Evolutionary conservation across 108 stramenopile genomes (phyloP).

Genomic region (Cyclotella choctawhatcheeana): DNA sequence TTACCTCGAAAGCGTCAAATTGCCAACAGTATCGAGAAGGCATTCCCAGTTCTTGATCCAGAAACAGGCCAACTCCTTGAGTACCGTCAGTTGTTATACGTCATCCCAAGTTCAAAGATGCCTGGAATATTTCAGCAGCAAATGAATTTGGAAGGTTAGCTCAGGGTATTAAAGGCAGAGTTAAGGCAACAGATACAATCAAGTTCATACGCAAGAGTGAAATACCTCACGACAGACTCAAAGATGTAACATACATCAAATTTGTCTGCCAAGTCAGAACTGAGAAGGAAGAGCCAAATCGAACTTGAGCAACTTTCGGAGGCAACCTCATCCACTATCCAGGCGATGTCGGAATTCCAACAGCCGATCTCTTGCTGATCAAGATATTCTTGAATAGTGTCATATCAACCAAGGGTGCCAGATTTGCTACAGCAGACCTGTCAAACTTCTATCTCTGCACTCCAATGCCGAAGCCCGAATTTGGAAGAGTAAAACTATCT

Average conservation of each 20-base stretch:
- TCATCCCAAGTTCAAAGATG: conserved; percentile 8
- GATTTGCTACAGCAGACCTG: conserved; percentile 29
- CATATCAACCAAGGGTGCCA: conserved; percentile 37
- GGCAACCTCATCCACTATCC: conserved; percentile 28
- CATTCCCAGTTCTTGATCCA: conserved; percentile 17
- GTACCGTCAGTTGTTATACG: conserved; percentile 17
- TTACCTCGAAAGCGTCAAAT: neutral
- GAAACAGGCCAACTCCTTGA: conserved; percentile 29
- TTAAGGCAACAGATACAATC: conserved; percentile 15
- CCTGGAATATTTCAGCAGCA: conserved; percentile 17
- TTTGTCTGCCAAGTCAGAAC: conserved; percentile 11
- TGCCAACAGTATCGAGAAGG: neutral
- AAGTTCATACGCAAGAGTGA: conserved; percentile 34
- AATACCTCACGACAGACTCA: conserved; percentile 33
- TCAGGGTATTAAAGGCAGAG: conserved; percentile 13
- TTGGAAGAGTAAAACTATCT: conserved; percentile 42
- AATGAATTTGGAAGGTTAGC: conserved; percentile 24
- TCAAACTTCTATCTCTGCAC: conserved; percentile 18
- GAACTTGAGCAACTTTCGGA: conserved; percentile 10
- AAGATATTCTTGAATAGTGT: conserved; percentile 46
- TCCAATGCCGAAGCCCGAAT: conserved; percentile 41
- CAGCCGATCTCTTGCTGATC: conserved; percentile 30
- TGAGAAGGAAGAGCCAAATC: conserved; percentile 3
- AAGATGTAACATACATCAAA: conserved; percentile 32
- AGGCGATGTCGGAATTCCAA: conserved; percentile 34